phyloP scores from a whole-genome alignment of 306 rosid species.

The Gastrolobium villosum region DNA sequence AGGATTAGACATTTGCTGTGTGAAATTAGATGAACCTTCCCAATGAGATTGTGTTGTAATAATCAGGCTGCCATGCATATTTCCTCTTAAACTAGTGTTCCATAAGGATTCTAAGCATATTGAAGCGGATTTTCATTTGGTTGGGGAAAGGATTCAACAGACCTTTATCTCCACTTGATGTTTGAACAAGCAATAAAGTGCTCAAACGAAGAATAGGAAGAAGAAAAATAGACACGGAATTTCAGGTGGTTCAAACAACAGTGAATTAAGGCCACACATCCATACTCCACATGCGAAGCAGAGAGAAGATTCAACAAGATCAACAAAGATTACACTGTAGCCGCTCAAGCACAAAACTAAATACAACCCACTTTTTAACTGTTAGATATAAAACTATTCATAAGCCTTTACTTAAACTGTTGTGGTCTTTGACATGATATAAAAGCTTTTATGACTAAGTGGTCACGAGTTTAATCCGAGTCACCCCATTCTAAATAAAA shows the following conservation, averaged over 20 bases:
- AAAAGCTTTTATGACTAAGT: neutral
- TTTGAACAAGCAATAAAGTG: slow-evolving; percentile 10
- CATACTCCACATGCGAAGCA: neutral
- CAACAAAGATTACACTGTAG: neutral
- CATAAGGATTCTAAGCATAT: slow-evolving; percentile 4
- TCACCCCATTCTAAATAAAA: slow-evolving; percentile 1
- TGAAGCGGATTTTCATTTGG: slow-evolving; percentile 16
- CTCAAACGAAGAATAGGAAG: neutral
- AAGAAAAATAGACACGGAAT: neutral
- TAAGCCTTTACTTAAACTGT: neutral
- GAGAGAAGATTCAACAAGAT: slow-evolving; percentile 3
- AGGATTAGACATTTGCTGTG: slow-evolving; percentile 12
- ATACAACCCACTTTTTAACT: neutral
- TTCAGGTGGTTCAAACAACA: slow-evolving; percentile 5
- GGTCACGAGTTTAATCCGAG: slow-evolving; percentile 2
- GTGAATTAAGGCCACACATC: neutral
- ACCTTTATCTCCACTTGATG: neutral
- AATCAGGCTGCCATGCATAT: slow-evolving; percentile 17
- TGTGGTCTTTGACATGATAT: neutral
- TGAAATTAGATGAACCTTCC: slow-evolving; percentile 5
- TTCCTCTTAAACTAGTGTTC: neutral
- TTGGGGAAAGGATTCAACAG: neutral
- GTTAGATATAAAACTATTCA: neutral
- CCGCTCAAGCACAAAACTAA: neutral
- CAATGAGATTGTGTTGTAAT: slow-evolving; percentile 2